Evolutionary conservation across 2,329 filamentous ascomycete species (phyloP).

Genomic region (Plectosphaerella sp.): DNA sequence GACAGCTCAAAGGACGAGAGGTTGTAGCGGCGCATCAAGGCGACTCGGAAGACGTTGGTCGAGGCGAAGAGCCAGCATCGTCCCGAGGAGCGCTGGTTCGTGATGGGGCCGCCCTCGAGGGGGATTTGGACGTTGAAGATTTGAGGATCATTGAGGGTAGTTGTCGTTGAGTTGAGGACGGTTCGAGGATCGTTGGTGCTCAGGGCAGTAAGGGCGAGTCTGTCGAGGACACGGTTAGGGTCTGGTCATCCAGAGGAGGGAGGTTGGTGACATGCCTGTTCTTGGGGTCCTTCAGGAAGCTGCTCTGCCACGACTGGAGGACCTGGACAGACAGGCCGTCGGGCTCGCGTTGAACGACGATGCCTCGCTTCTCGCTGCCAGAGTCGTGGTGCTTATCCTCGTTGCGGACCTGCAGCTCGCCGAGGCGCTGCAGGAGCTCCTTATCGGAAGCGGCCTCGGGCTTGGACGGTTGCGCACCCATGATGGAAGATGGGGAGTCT

Average conservation of each 20-base stretch:
- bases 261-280: slow-evolving; percentile 44
- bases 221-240: slow-evolving; percentile 20
- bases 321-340: slow-evolving; percentile 46
- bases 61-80: slow-evolving; percentile 90
- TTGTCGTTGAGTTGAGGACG: slow-evolving; percentile 60
- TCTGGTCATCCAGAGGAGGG: too few relatives aligned
- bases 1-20: slow-evolving; percentile 79
- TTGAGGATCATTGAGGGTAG: slow-evolving; percentile 66
- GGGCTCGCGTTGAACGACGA: slow-evolving; percentile 21
- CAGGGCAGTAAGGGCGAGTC: slow-evolving; percentile 71
- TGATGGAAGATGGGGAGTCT: slow-evolving; percentile 14
- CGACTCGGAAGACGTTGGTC: slow-evolving; percentile 88
- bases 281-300: slow-evolving; percentile 60
- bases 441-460: slow-evolving; percentile 30
- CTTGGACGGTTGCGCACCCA: slow-evolving; percentile 43
- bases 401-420: slow-evolving; percentile 40
- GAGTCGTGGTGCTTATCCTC: slow-evolving; percentile 36
- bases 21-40: slow-evolving; percentile 78
- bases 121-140: slow-evolving; percentile 82
- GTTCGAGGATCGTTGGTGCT: slow-evolving; percentile 61
- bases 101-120: slow-evolving; percentile 76
- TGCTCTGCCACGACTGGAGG: slow-evolving; percentile 55
- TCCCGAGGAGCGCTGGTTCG: slow-evolving; percentile 77
- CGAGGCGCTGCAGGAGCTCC: slow-evolving; percentile 38
- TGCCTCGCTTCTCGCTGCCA: slow-evolving; percentile 26